Evolutionary conservation across 1,284 basidiomycete species (phyloP).

Genomic region (Fomes fomentarius): DNA sequence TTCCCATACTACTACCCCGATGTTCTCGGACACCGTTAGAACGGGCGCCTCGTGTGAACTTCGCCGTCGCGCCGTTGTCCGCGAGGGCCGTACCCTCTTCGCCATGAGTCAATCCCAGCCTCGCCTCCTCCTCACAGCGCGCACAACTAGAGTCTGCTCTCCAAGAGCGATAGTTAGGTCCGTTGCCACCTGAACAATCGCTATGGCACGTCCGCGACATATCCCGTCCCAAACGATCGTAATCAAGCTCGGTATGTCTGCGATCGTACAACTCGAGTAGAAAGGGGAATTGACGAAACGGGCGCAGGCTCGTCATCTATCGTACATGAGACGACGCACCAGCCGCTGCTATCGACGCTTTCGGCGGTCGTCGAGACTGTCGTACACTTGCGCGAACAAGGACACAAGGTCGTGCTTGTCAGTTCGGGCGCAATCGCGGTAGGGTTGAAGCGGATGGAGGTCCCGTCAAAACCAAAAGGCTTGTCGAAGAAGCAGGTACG

Average conservation of each 20-base stretch:
- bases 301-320: constrained; percentile 95
- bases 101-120: constrained; percentile 23
- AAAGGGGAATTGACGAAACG: too few relatives aligned
- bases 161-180: neutral
- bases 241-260: constrained; percentile 77
- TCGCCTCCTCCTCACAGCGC: neutral
- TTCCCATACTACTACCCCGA: neutral
- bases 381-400: constrained; percentile 73
- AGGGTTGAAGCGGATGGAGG: constrained; percentile 89
- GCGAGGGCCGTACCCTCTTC: constrained; percentile 9
- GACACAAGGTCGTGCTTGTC: constrained; percentile 94
- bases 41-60: neutral
- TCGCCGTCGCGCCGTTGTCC: neutral
- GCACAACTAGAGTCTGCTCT: neutral
- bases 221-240: constrained; percentile 67
- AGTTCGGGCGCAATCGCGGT: constrained; percentile 97
- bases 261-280: too few relatives aligned
- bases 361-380: constrained; percentile 94
- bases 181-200: neutral
- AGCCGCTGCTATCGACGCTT: constrained; percentile 88
- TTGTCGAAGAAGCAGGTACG: constrained; percentile 88
- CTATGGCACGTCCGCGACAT: constrained; percentile 34
- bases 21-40: neutral
- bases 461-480: constrained; percentile 81
- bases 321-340: constrained; percentile 87